These are phyloP conservation scores for Metschnikowia matae DNA, from an alignment of 805 yeast genomes.

Conservation along the genomic window DNA sequence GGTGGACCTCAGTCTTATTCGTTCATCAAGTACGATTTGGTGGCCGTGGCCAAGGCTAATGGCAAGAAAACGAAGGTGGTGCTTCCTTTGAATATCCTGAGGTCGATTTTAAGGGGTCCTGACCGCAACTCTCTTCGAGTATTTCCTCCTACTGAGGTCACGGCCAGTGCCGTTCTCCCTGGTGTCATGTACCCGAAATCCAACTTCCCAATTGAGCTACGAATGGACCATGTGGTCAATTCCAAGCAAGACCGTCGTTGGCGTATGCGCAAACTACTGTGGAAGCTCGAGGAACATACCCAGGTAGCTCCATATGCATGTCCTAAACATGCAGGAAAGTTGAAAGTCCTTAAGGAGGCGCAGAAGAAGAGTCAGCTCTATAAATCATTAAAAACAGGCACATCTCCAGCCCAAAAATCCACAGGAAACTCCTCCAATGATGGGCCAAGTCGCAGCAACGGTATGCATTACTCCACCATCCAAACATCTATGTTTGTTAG, in stretches of 20 bases:
- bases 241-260: slow-evolving; percentile 62
- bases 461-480: slow-evolving; percentile 19
- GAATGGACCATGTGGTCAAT: slow-evolving; percentile 63
- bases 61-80: slow-evolving; percentile 31
- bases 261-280: slow-evolving; percentile 85
- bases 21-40: slow-evolving; percentile 66
- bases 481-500: slow-evolving; percentile 17
- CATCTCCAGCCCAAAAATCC: slow-evolving; percentile 4
- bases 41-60: slow-evolving; percentile 48
- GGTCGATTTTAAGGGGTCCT: slow-evolving; percentile 77
- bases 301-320: slow-evolving; percentile 60
- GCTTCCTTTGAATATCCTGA: slow-evolving; percentile 66
- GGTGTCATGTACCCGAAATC: slow-evolving; percentile 87
- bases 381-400: slow-evolving; percentile 11
- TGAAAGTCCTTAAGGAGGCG: slow-evolving; percentile 40
- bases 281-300: slow-evolving; percentile 87
- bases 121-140: slow-evolving; percentile 85
- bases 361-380: slow-evolving; percentile 20
- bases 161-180: slow-evolving; percentile 84
- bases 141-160: slow-evolving; percentile 92
- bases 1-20: slow-evolving; percentile 49
- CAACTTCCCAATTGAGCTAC: slow-evolving; percentile 75
- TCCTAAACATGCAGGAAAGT: slow-evolving; percentile 49
- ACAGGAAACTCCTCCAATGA: slow-evolving; percentile 2
- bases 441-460: slow-evolving; percentile 12